Base-by-base conservation (phyloP, 2,329 filamentous ascomycete genomes). In the Aspergillus sp. region DNA sequence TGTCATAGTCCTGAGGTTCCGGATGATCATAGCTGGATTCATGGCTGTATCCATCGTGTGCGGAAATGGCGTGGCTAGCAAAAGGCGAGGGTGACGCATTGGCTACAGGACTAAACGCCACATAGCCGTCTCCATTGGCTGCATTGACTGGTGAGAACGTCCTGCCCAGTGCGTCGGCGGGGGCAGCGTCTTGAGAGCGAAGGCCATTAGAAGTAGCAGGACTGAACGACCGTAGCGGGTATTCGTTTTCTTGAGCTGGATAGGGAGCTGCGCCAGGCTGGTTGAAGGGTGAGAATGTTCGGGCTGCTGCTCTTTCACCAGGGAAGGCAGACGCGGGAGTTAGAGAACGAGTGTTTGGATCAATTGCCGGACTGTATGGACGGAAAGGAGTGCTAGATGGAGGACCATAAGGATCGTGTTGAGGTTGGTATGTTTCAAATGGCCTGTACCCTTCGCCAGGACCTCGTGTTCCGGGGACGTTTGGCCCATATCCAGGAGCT, bases 311-410 rank as follows among this genome's bases (percentile, higher is more conserved):
- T 17, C 51, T 39, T 2, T 62, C 54, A 2, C 47, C 47, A 25
- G 63, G 56, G 13, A 56, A 55, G 25, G 54, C 36, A 13, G 54
- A 41, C 6, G 62, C 62, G n/a, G 67, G 62, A 3, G 66, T 67
- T 17, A 64, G 47, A 6, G 65, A 61, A n/a, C 65, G 66, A 19
- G 61, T 49, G 57, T 67, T 66, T 3, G 68, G 64, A 53, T 67
- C 68, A 17, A 54, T 55, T 4, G 64, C 65, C 15, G 68, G 64
- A 17, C 57, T 67, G 41, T 66, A 69, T 0, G 65, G 54, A 13
- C 62, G 66, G 41, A 70, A 69, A 4, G 69, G 65, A 7, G 60
- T 58, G 23, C 36, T 58, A 0, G 60, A 54, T 4, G 42, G 32
- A 7, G 53, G 42, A 30, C 44, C 36, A 13, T 53, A 27, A 19